Percentiles rank a stretch among this genome's conserved stretches.
Conservation (phyloP, 495 filamentous ascomycete species). For the Penicillium nucicola region DNA sequence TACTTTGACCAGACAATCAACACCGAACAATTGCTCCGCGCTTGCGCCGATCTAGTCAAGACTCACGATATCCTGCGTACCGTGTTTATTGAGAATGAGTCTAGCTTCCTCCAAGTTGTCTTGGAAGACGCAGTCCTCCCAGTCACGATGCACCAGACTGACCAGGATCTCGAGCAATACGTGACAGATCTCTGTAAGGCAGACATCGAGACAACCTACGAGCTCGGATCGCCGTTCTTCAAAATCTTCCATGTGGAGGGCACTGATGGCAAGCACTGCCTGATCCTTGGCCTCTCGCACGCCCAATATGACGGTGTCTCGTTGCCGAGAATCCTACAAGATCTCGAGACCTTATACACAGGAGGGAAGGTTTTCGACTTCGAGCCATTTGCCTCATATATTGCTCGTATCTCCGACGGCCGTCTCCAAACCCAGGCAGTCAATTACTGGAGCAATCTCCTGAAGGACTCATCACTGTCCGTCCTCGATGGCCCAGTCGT, state of each 20-base stretch:
- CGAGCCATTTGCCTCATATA: conserved; percentile 54
- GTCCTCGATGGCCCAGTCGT: conserved; percentile 32
- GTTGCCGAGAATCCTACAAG: conserved; percentile 53
- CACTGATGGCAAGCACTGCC: conserved; percentile 36
- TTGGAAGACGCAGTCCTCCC: conserved; percentile 40
- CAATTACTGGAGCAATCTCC: conserved; percentile 50
- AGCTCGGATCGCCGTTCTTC: conserved; percentile 55
- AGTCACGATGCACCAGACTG: conserved; percentile 21
- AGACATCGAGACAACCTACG: conserved; percentile 41
- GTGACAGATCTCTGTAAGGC: conserved; percentile 33
- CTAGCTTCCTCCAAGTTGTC: conserved; percentile 50
- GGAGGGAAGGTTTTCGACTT: conserved; percentile 24
- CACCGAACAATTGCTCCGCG: conserved; percentile 21
- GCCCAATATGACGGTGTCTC: conserved; percentile 68
- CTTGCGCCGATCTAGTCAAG: conserved; percentile 42
- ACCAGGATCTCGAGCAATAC: conserved; percentile 41
- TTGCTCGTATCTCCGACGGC: conserved; percentile 22
- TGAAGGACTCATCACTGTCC: conserved; percentile 50
- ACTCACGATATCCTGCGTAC: conserved; percentile 64
- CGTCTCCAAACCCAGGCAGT: conserved; percentile 16
- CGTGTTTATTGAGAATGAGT: conserved; percentile 54
- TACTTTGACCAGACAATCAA: conserved; percentile 33
- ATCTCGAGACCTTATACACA: conserved; percentile 44
- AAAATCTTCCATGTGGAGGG: conserved; percentile 48
- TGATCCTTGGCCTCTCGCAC: conserved; percentile 60